Evolutionary conservation across 2,329 filamentous ascomycete species (phyloP), one percentile per base, ranked within the genome.

Genomic region (Fusarium neocosmosporiellum): DNA sequence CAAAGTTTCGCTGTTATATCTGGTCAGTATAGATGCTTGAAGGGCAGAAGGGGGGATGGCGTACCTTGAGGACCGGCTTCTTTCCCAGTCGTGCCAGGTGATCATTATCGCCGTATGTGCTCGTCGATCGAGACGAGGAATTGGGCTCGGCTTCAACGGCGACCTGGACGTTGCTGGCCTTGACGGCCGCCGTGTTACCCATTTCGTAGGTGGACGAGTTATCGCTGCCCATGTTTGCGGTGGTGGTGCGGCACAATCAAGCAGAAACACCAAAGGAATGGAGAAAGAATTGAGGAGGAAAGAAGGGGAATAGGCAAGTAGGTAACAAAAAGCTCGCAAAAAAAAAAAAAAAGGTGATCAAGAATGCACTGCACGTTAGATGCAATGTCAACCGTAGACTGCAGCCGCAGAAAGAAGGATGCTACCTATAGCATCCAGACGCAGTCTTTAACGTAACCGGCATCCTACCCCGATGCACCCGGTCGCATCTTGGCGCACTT

Each of bases 1-100:
- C 81, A 72, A 88, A 88, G 75, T 86, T 86, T 64, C 86, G 79
- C 81, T 86, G 34, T 6, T 9, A 55, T n/a, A 37, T 48, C 9
- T 4, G 7, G 2, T 8, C 29, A 11, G 16, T 4, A 63, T 71
- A 22, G 73, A 61, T 50, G 6, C 18, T 13, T 7, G 33, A 27
- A 5, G 24, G 1, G 8, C 29, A 5, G 0, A 18, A 16, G 16
- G 27, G 18, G 37, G 33, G 14, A 7, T 29, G 39, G 16, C 36
- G 14, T 73, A 76, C 75, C 71, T 72, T 77, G 62, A 80, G 76
- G 9, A 80, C 76, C 33, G 74, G 71, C 64, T 78, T 78, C 73
- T 80, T 80, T 13, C 78, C 78, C 54, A 80, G 37, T 3, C 76
- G 71, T 11, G 76, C 76, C 57, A 80, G 34, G 48, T 80, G 77